Evolutionary conservation across 2,329 filamentous ascomycete species (phyloP), one percentile per base, ranked within the genome.

Genomic region (Hypoxylon sp.): DNA sequence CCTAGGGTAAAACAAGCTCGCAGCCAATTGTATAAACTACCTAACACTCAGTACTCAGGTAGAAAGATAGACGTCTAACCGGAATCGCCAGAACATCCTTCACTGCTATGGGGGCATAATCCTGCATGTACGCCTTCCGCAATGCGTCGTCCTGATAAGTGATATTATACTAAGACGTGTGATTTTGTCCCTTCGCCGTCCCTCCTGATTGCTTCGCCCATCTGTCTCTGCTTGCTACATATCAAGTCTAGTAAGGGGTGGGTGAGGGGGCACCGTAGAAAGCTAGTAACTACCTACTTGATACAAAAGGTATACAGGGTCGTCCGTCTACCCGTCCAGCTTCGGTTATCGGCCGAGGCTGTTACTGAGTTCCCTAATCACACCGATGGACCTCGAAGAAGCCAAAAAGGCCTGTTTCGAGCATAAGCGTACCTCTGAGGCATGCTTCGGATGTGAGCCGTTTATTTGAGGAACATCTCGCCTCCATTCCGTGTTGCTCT

Each of bases 401-500:
- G 13, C 19, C 16, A n/a, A n/a, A n/a, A n/a, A n/a, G n/a, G n/a
- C n/a, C n/a, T n/a, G n/a, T n/a, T n/a, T n/a, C n/a, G n/a, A n/a
- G n/a, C n/a, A n/a, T n/a, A n/a, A n/a, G n/a, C n/a, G n/a, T n/a
- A n/a, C n/a, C n/a, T n/a, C n/a, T n/a, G n/a, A n/a, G n/a, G n/a
- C n/a, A n/a, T n/a, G n/a, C n/a, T n/a, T n/a, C n/a, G n/a, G n/a
- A n/a, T n/a, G n/a, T n/a, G n/a, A n/a, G n/a, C n/a, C n/a, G n/a
- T n/a, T n/a, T 64, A 69, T 58, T 65, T 68, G 31, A 87, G 78
- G 72, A 87, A 87, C 65, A 88, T 75, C 65, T 87, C 84, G 31
- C 80, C 78, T 34, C 83, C 84, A 63, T 86, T 86, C 51, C 83
- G 77, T 59, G 80, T 61, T 13, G 77, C 71, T 60, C 83, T 76